A percentile compares a stretch with the other conserved stretches of the same genome.
phyloP scores from a whole-genome alignment of 192 early-diverging fungal species.

The Coemansia sp. region DNA sequence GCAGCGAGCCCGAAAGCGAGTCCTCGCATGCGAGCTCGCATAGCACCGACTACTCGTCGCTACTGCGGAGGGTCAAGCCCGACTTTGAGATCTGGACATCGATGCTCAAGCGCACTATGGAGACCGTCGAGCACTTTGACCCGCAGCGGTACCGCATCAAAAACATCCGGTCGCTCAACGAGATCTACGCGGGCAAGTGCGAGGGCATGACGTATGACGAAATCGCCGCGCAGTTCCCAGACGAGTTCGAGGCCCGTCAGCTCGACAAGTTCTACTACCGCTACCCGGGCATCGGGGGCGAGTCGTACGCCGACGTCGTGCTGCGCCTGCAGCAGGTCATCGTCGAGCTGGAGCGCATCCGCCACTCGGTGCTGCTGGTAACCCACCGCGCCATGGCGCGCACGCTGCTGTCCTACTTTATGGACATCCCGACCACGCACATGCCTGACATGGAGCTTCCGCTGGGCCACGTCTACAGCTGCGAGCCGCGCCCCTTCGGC shows the following conservation, averaged over 20 bases:
- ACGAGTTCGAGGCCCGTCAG: constrained; percentile 76
- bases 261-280: constrained; percentile 89
- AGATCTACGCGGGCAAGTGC: constrained; percentile 86
- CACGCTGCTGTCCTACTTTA: constrained; percentile 86
- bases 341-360: constrained; percentile 93
- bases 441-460: constrained; percentile 81
- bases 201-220: constrained; percentile 78
- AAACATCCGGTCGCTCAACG: constrained; percentile 79
- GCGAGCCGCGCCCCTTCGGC: constrained; percentile 84
- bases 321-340: constrained; percentile 89
- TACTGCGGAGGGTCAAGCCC: constrained; percentile 16
- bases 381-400: constrained; percentile 91
- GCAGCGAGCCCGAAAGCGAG: constrained; percentile 37
- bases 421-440: constrained; percentile 75
- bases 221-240: constrained; percentile 74
- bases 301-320: constrained; percentile 91
- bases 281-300: constrained; percentile 95
- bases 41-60: constrained; percentile 13
- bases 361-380: constrained; percentile 78
- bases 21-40: constrained; percentile 9
- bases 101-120: constrained; percentile 77
- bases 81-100: constrained; percentile 74
- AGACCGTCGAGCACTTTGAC: constrained; percentile 81
- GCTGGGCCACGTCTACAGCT: constrained; percentile 74
- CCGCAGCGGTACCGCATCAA: constrained; percentile 74